Base-by-base conservation (phyloP, 352 stramenopile genomes). In the Phytophthora tentaculata region DNA sequence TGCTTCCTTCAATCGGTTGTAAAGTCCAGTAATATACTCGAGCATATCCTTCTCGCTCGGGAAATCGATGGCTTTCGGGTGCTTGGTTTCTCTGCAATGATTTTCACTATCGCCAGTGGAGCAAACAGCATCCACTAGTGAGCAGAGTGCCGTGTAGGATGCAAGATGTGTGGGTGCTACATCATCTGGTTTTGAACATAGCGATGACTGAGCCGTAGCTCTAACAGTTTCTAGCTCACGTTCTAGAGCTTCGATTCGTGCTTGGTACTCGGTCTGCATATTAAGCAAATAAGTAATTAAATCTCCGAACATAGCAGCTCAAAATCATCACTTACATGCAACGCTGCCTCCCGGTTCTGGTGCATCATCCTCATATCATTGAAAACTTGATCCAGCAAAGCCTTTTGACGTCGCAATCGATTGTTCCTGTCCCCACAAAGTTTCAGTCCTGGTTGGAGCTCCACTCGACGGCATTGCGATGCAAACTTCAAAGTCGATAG, bases 401-500 rank as follows among this genome's bases (percentile, higher is more conserved):
- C 39, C 49, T 77, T 61, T 43, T 64, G 56, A 4, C 56, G 63
- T 22, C 53, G 47, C 20, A 69, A 64, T 19, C 69, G 58, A 47
- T 61, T 44, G 26, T 56, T 16, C 20, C 44, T 61, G 22, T 76
- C 57, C 14, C 66, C 61, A 0, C 53, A 39, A 8, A 64, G 56
- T 41, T 20, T 67, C 9, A 51, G 41, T 6, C 29, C 24, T 29
- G 62, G 63, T 28, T 77, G 72, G n/a, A 88, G 64, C 45, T 88
- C 77, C 10, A 91, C 81, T 17, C 80, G 74, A 10, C 82, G 79
- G 50, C 85, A 91, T 62, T 90, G 81, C 1, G 78, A 53, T n/a
- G 85, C 83, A 60, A 93, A 93, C 48, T 93, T 93, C 17, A 93
- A 77, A 17, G 85, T 93, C 19, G 78, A 90, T 8, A 91, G 61